Conservation (phyloP, 1,284 basidiomycete species). For the Wolfiporia cocos region DNA sequence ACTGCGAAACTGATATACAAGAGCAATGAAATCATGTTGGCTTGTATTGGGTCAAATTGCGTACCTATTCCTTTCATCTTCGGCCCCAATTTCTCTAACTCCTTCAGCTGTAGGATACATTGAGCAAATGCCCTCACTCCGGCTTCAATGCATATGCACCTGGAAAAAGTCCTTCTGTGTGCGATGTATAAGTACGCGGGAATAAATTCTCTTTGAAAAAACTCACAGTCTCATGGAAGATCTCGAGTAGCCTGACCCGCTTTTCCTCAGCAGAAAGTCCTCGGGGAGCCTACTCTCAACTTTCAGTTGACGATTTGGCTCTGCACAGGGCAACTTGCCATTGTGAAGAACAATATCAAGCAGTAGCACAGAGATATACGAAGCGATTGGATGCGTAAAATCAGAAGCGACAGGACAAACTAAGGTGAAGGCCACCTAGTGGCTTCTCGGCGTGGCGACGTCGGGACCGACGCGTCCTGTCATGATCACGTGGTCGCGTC, state of each 20-base stretch:
- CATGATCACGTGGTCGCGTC: too few species aligned
- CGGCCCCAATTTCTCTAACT: conserved; percentile 78
- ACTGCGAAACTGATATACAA: conserved; percentile 65
- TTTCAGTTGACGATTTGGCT: too few species aligned
- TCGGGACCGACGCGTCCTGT: too few species aligned
- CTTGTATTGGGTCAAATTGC: conserved; percentile 7
- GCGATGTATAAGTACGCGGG: background rate
- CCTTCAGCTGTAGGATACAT: conserved; percentile 57
- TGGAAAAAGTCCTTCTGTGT: conserved; percentile 82
- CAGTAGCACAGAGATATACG: too few species aligned
- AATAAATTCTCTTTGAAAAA: background rate
- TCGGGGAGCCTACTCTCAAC: conserved; percentile 69
- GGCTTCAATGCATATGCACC: too few species aligned
- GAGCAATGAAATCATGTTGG: background rate
- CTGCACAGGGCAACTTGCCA: too few species aligned
- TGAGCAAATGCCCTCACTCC: too few species aligned
- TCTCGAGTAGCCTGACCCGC: conserved; percentile 74
- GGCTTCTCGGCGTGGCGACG: too few species aligned
- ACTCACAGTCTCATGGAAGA: conserved; percentile 83
- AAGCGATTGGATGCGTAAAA: too few species aligned
- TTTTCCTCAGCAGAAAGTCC: conserved; percentile 80
- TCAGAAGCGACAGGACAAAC: too few species aligned
- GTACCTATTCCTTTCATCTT: conserved; percentile 86
- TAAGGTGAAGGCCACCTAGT: too few species aligned
- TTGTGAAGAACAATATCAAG: too few species aligned